A percentile compares a stretch with the other conserved stretches of the same genome.
These are phyloP conservation scores for Mycena polygramma DNA, from an alignment of 768 basidiomycete genomes.

Conservation along the genomic window DNA sequence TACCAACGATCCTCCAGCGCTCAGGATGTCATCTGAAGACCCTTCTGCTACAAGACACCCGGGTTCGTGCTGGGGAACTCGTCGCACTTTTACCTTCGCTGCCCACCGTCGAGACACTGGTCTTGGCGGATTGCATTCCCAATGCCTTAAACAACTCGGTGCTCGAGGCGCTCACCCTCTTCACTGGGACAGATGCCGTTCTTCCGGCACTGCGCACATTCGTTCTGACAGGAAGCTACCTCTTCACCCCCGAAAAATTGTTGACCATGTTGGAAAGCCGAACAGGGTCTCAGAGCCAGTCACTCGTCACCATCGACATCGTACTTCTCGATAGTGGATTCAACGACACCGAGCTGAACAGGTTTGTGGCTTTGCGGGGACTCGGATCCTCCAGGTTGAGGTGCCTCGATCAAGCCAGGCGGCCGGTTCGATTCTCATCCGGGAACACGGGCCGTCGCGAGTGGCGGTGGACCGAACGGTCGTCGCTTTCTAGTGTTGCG, in stretches of 20 bases:
- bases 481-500: too few relatives aligned
- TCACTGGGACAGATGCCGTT: not conserved
- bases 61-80: not conserved
- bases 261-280: slow-evolving; percentile 12
- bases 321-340: not conserved
- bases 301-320: not conserved
- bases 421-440: too few relatives aligned
- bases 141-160: not conserved
- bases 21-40: slow-evolving; percentile 3
- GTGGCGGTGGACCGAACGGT: too few relatives aligned
- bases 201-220: not conserved
- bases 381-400: too few relatives aligned
- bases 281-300: not conserved
- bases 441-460: too few relatives aligned
- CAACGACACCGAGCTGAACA: too few relatives aligned
- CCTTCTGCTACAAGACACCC: not conserved
- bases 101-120: not conserved
- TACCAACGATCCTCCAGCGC: slow-evolving; percentile 1
- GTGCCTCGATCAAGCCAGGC: too few relatives aligned
- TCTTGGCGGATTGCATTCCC: not conserved
- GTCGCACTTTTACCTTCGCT: not conserved
- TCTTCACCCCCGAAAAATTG: slow-evolving; percentile 6
- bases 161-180: not conserved
- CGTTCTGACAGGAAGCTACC: slow-evolving; percentile 1
- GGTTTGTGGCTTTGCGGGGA: too few relatives aligned